phyloP scores from a whole-genome alignment of 2,329 filamentous ascomycete species.

The Exophiala mesophila region DNA sequence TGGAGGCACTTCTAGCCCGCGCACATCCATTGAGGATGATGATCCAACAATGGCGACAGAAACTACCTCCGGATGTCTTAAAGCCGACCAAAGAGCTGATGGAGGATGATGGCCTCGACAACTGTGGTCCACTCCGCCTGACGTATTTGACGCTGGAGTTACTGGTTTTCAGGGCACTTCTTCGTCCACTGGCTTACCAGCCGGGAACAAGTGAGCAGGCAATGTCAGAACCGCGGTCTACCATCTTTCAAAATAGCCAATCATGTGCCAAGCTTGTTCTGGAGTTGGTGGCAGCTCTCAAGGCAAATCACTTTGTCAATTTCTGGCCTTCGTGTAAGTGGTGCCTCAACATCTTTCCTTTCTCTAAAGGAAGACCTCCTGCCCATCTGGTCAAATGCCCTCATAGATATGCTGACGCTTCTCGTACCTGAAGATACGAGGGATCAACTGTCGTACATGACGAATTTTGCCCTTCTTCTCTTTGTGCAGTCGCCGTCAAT shows the following conservation, averaged over 20 bases:
- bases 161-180: conserved; percentile 11
- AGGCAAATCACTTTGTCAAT: conserved; percentile 11
- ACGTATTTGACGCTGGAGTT: conserved; percentile 11
- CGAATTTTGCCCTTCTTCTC: conserved; percentile 11
- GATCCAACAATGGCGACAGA: conserved; percentile 12
- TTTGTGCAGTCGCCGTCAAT: conserved; percentile 13
- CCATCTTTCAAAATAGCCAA: conserved; percentile 13
- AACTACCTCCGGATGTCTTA: conserved; percentile 8
- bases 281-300: conserved; percentile 10
- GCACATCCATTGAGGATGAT: conserved; percentile 11
- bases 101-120: conserved; percentile 11
- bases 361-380: too few relatives aligned
- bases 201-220: conserved; percentile 6
- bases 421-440: conserved; percentile 7
- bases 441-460: conserved; percentile 13
- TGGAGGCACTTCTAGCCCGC: conserved; percentile 6
- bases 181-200: conserved; percentile 10
- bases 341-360: too few relatives aligned
- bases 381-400: not conserved
- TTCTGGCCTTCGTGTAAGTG: conserved; percentile 16
- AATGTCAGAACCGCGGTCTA: conserved; percentile 5
- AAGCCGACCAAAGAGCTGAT: conserved; percentile 11
- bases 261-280: conserved; percentile 12
- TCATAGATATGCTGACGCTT: conserved; percentile 5
- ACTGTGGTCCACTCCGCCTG: conserved; percentile 11